Base-by-base conservation (phyloP, 495 filamentous ascomycete genomes). In the Talaromyces liani region DNA sequence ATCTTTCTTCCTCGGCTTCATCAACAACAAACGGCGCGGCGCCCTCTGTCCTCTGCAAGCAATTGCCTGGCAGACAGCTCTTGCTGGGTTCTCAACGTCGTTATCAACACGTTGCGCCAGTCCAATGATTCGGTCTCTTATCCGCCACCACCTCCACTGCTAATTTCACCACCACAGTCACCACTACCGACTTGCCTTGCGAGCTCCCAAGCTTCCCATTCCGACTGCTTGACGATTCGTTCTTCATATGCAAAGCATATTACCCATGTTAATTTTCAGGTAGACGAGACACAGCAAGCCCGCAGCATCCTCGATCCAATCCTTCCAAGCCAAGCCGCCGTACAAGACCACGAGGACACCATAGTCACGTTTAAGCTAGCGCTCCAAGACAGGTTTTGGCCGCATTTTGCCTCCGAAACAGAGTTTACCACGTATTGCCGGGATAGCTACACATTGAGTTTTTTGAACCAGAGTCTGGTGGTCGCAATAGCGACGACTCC, bases 381-480 rank as follows among this genome's bases (percentile, higher is more conserved):
- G 22, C 10, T 29, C 24, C 22, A 27, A 29, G 6, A 54, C 53
- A 56, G 53, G 53, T 56, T 56, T 56, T 29, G 8, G 53, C 53
- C 22, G 22, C 53, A 56, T 68, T 9, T 68, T 63, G 31, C 64
- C 64, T 59, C 69, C 66, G 47, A 65, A 66, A 27, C 67, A 64
- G 16, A 61, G 62, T 66, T 56, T 6, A 56, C 10, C 53, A 29
- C 53, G 14, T 4, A 16, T 29, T 29, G 14, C 24, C 7, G 16
- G 22, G n/a, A 56, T 9, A 27, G 27, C 53, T 25, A 20, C 9
- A 36, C 56, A 58, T 58, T 58, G 56, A 36, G 56, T 22, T 58
- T 14, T 14, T 58, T 80, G 56, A 73, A 78, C 18, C 65, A 70
- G 5, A 73, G 64, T 29, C 67, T 70, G 2, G 71, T 73, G 62